A percentile compares a stretch with the other conserved stretches of the same genome.
Conservation (phyloP, 331 rosid species). For the Stylosanthes scabra region DNA sequence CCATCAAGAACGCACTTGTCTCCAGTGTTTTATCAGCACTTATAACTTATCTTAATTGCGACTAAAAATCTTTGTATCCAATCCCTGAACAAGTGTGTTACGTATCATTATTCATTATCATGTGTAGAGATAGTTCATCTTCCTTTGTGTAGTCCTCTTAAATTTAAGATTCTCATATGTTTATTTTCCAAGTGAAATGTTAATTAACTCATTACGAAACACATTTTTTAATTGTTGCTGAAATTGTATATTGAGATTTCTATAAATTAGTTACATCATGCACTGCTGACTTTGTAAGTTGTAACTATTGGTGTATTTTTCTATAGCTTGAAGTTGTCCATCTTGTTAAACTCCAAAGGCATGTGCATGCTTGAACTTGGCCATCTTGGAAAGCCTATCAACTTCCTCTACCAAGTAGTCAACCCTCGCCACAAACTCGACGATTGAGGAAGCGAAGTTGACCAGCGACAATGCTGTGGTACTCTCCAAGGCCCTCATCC, state of each 20-base stretch:
- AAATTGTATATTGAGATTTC: not conserved
- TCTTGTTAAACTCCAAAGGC: too few species aligned
- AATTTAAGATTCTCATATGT: slow-evolving; percentile 4
- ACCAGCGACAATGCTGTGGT: slow-evolving; percentile 67
- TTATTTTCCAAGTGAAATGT: too few species aligned
- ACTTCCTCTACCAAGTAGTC: slow-evolving; percentile 78
- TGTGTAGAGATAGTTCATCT: slow-evolving; percentile 30
- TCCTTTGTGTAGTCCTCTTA: slow-evolving; percentile 26
- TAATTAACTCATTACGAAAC: too few species aligned
- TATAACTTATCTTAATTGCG: slow-evolving; percentile 7
- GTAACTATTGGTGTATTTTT: not conserved
- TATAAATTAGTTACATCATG: not conserved
- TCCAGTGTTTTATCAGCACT: slow-evolving; percentile 7
- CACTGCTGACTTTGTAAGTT: too few species aligned
- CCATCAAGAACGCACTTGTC: slow-evolving; percentile 12
- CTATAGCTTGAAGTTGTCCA: too few species aligned
- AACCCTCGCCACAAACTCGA: slow-evolving; percentile 82
- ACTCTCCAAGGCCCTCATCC: slow-evolving; percentile 64
- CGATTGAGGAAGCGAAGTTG: slow-evolving; percentile 67
- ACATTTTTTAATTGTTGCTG: not conserved
- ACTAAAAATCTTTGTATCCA: not conserved
- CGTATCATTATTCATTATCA: not conserved
- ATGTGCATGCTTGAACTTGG: slow-evolving; percentile 60
- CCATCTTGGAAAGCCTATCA: slow-evolving; percentile 69
- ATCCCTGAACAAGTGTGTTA: not conserved